Evolutionary conservation across 257 asterid species (phyloP).

Genomic region (Lycium barbarum): DNA sequence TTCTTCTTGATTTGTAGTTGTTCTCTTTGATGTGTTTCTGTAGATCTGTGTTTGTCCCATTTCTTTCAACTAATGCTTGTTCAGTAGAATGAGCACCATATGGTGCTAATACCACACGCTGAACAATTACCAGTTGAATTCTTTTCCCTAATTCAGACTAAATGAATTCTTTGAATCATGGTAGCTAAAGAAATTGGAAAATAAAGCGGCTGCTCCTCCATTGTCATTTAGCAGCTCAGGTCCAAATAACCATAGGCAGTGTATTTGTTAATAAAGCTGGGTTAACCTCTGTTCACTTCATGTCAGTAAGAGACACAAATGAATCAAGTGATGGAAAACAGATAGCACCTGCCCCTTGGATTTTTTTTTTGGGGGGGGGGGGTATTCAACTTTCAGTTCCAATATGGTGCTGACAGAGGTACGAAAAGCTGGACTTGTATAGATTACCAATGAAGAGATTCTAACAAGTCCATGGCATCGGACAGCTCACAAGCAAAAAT

Average conservation of each 20-base stretch:
- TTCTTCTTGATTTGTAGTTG: too few species aligned
- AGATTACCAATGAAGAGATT: neutral
- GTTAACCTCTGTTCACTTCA: neutral
- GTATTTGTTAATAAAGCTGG: neutral
- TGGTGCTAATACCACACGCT: too few species aligned
- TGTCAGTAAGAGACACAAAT: neutral
- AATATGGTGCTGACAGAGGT: slow-evolving; percentile 20
- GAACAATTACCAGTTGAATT: too few species aligned
- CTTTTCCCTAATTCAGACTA: neutral
- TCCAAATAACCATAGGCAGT: neutral
- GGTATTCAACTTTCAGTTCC: neutral
- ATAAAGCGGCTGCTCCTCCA: slow-evolving; percentile 8
- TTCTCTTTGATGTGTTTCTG: too few species aligned
- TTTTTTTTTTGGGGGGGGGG: too few species aligned
- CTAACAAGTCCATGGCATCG: neutral
- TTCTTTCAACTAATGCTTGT: too few species aligned
- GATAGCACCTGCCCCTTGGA: neutral
- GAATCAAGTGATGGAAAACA: neutral
- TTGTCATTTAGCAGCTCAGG: slow-evolving; percentile 21
- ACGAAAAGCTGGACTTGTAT: neutral
- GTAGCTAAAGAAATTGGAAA: slow-evolving; percentile 18
- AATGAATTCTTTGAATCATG: slow-evolving; percentile 5
- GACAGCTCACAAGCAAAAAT: neutral
- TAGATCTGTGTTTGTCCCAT: too few species aligned
- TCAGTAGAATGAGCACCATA: too few species aligned